A percentile compares a stretch with the other conserved stretches of the same genome.
Evolutionary conservation across 345 rosid species (phyloP).

Genomic region (Brassica juncea): DNA sequence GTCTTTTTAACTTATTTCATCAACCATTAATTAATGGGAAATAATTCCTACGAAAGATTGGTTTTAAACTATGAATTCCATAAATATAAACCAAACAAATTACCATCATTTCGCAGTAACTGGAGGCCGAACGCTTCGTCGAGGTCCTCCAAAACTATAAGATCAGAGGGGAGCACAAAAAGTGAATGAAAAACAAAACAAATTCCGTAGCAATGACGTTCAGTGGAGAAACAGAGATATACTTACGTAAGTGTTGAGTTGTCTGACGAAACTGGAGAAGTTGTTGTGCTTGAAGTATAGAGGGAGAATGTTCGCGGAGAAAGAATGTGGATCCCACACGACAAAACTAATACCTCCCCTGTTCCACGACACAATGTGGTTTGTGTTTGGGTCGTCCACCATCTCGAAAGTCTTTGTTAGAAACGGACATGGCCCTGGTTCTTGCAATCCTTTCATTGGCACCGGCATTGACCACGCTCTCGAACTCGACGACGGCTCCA

Average conservation of each 20-base stretch:
- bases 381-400: conserved; percentile 68
- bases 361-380: conserved; percentile 78
- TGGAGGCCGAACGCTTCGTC: conserved; percentile 18
- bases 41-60: neutral
- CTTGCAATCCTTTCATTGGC: conserved; percentile 77
- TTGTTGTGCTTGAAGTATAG: conserved; percentile 88
- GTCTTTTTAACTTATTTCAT: neutral
- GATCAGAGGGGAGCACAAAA: conserved; percentile 1
- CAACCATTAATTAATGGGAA: neutral
- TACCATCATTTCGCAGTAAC: conserved; percentile 21
- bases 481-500: conserved; percentile 25
- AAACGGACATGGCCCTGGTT: conserved; percentile 79
- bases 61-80: neutral
- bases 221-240: neutral
- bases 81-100: neutral
- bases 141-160: conserved; percentile 27
- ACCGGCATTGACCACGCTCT: conserved; percentile 15
- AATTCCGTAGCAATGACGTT: neutral
- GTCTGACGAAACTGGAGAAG: conserved; percentile 90
- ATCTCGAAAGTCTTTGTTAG: conserved; percentile 79
- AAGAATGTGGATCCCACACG: conserved; percentile 75
- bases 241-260: conserved; percentile 87
- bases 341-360: conserved; percentile 66
- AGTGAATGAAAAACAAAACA: neutral
- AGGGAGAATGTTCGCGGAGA: conserved; percentile 69